Conservation (phyloP, 805 yeast genomes). For the Teunomyces aglyptinius region DNA sequence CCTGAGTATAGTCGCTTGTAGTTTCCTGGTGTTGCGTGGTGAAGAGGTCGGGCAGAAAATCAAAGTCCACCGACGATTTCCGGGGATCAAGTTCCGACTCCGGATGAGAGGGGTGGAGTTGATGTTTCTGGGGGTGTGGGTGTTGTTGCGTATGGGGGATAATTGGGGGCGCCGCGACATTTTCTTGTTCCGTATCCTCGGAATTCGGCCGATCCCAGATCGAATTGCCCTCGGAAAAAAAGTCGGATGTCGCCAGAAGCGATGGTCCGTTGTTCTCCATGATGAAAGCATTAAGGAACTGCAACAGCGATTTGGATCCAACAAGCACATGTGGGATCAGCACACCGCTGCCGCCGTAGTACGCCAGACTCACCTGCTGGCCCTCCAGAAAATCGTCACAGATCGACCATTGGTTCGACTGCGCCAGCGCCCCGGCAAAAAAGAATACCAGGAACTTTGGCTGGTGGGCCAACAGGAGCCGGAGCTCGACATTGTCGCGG, state of each 20-base stretch:
- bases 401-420: constrained; percentile 69
- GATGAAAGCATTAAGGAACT: constrained; percentile 54
- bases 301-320: constrained; percentile 52
- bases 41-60: constrained; percentile 1
- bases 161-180: background rate
- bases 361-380: constrained; percentile 73
- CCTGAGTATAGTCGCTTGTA: constrained; percentile 5
- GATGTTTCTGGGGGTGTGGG: constrained; percentile 14
- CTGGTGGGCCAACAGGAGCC: constrained; percentile 51
- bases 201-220: background rate
- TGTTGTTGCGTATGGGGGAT: constrained; percentile 5
- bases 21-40: constrained; percentile 2
- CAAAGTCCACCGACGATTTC: background rate
- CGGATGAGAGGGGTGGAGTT: constrained; percentile 6
- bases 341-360: constrained; percentile 54
- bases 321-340: constrained; percentile 67
- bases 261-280: constrained; percentile 34
- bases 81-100: background rate
- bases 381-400: constrained; percentile 85
- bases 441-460: constrained; percentile 82
- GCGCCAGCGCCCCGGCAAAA: constrained; percentile 50
- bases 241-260: constrained; percentile 4
- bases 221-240: constrained; percentile 1
- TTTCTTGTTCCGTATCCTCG: background rate
- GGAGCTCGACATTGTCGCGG: constrained; percentile 45